A percentile compares a stretch with the other conserved stretches of the same genome.
Conservation (phyloP, 2,329 filamentous ascomycete genomes). For the Biscogniauxia mediterranea region DNA sequence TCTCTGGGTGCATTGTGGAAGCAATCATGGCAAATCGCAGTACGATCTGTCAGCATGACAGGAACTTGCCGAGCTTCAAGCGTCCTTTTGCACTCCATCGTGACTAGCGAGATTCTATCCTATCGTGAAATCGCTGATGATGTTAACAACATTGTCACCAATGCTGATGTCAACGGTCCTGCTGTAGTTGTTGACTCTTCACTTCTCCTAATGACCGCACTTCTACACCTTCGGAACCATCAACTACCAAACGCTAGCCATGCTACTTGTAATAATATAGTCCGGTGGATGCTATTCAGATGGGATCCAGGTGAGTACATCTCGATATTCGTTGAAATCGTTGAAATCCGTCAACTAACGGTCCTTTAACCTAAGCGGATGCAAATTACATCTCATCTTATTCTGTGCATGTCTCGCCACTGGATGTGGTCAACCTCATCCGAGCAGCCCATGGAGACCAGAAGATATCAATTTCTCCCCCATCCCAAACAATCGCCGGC, state of each 20-base stretch:
- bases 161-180: conserved; percentile 80
- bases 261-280: conserved; percentile 66
- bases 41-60: conserved; percentile 67
- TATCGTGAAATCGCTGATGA: conserved; percentile 67
- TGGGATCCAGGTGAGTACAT: conserved; percentile 73
- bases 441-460: conserved; percentile 62
- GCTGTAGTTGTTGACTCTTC: conserved; percentile 76
- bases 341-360: conserved; percentile 16
- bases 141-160: conserved; percentile 69
- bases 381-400: conserved; percentile 63
- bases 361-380: conserved; percentile 52
- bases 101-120: conserved; percentile 64
- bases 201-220: conserved; percentile 66
- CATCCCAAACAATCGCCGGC: conserved; percentile 44
- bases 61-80: conserved; percentile 75
- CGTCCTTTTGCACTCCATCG: conserved; percentile 66
- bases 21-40: conserved; percentile 72
- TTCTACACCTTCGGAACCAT: conserved; percentile 65
- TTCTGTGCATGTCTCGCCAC: conserved; percentile 60
- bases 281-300: conserved; percentile 76
- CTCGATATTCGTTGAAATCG: neutral
- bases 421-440: conserved; percentile 68
- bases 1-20: conserved; percentile 58
- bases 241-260: conserved; percentile 68
- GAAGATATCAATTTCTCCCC: conserved; percentile 30